These are phyloP conservation scores for Globisporangium emineosum DNA, from an alignment of 352 stramenopile genomes.

Conservation along the genomic window DNA sequence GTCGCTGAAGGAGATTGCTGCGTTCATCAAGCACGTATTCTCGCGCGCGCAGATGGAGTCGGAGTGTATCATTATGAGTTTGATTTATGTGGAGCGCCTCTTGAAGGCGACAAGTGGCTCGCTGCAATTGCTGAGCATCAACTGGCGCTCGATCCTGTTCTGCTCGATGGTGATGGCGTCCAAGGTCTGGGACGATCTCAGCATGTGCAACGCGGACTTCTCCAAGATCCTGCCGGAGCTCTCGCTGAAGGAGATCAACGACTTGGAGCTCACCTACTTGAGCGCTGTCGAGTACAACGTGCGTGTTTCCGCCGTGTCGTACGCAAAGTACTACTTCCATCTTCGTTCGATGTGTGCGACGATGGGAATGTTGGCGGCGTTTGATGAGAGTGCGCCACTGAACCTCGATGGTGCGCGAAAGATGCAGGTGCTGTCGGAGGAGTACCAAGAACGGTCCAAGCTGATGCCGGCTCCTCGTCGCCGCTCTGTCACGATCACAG, in stretches of 20 bases:
- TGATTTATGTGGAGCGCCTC: constrained; percentile 97
- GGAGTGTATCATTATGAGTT: constrained; percentile 97
- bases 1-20: constrained; percentile 85
- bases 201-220: constrained; percentile 98
- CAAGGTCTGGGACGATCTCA: constrained; percentile 98
- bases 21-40: constrained; percentile 95
- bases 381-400: constrained; percentile 73
- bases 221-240: constrained; percentile 92
- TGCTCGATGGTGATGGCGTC: constrained; percentile 95
- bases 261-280: constrained; percentile 93
- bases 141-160: constrained; percentile 95
- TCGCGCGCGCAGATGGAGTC: constrained; percentile 89
- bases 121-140: constrained; percentile 77
- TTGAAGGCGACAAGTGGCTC: constrained; percentile 87
- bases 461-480: constrained; percentile 61
- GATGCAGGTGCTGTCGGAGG: constrained; percentile 85
- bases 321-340: constrained; percentile 97
- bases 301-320: constrained; percentile 82
- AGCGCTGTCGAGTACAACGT: constrained; percentile 89
- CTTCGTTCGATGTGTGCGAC: constrained; percentile 92
- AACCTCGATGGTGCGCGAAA: constrained; percentile 83
- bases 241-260: constrained; percentile 92
- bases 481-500: constrained; percentile 79
- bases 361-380: constrained; percentile 76
- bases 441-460: constrained; percentile 85